Percentiles rank a stretch among this genome's conserved stretches.
These are phyloP conservation scores for Daldinia loculata DNA, from an alignment of 495 filamentous ascomycete genomes.

Conservation along the genomic window DNA sequence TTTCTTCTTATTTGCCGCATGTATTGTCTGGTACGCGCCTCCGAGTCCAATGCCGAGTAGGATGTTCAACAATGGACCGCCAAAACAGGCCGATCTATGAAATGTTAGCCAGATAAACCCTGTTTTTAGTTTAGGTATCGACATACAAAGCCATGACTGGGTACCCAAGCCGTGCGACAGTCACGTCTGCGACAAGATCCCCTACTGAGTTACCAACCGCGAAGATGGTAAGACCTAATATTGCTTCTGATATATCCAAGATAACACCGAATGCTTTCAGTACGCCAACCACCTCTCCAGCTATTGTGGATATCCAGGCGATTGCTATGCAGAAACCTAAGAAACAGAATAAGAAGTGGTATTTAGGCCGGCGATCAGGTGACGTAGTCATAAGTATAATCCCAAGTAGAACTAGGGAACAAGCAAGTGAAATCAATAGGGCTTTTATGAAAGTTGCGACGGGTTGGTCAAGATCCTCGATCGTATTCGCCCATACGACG, in stretches of 20 bases:
- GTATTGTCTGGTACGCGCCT: conserved; percentile 83
- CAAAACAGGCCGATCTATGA: conserved; percentile 82
- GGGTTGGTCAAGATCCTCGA: conserved; percentile 57
- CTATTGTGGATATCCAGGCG: conserved; percentile 95
- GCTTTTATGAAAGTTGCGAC: conserved; percentile 62
- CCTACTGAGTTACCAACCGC: conserved; percentile 96
- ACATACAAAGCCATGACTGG: conserved; percentile 91
- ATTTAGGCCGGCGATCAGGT: conserved; percentile 64
- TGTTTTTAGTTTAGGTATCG: conserved; percentile 4
- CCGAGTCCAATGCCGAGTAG: conserved; percentile 90
- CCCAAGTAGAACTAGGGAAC: conserved; percentile 70
- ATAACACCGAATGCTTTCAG: conserved; percentile 95
- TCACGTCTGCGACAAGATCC: conserved; percentile 94
- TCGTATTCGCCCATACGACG: conserved; percentile 76
- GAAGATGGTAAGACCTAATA: conserved; percentile 94
- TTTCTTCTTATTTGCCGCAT: conserved; percentile 62
- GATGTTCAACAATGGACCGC: conserved; percentile 98
- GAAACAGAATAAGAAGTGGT: conserved; percentile 81
- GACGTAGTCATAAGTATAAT: conserved; percentile 71
- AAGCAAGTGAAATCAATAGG: conserved; percentile 72
- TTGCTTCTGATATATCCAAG: conserved; percentile 91
- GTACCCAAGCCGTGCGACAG: conserved; percentile 89
- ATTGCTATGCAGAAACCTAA: conserved; percentile 92
- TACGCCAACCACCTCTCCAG: conserved; percentile 94
- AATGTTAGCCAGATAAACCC: conserved; percentile 30